Evolutionary conservation across 2,329 filamentous ascomycete species (phyloP).

Genomic region (Domatiomyces globalis): DNA sequence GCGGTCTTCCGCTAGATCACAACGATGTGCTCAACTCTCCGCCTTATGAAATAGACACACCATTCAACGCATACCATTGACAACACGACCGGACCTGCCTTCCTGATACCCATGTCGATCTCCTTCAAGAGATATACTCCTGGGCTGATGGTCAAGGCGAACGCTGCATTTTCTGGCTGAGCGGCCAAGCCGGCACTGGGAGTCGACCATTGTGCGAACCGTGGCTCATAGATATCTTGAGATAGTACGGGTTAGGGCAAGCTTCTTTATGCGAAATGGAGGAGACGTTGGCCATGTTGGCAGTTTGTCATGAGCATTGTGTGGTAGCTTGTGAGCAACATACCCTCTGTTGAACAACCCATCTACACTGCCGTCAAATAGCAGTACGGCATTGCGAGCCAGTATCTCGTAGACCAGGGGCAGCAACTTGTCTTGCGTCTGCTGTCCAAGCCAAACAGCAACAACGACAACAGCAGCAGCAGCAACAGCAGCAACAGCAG

Average conservation of each 20-base stretch:
- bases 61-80: constrained; percentile 5
- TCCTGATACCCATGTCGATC: constrained; percentile 5
- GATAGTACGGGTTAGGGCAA: constrained; percentile 4
- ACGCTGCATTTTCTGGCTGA: constrained; percentile 25
- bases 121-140: constrained; percentile 13
- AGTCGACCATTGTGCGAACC: constrained; percentile 26
- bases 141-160: constrained; percentile 16
- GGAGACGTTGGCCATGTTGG: constrained; percentile 24
- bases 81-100: constrained; percentile 4
- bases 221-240: constrained; percentile 14
- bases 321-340: constrained; percentile 20
- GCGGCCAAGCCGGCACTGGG: constrained; percentile 26
- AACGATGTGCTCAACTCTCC: constrained; percentile 13
- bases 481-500: no score
- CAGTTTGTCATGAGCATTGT: constrained; percentile 31
- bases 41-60: constrained; percentile 5
- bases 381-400: constrained; percentile 19
- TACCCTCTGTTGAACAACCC: constrained; percentile 19
- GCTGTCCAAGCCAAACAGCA: constrained; percentile 3
- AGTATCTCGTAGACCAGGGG: constrained; percentile 20
- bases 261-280: constrained; percentile 30
- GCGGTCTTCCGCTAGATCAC: constrained; percentile 3
- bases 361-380: constrained; percentile 16
- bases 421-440: constrained; percentile 19
- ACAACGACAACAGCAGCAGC: no score